Evolutionary conservation across 208 protist species (phyloP).

Genomic region (Borovskyia barvae): DNA sequence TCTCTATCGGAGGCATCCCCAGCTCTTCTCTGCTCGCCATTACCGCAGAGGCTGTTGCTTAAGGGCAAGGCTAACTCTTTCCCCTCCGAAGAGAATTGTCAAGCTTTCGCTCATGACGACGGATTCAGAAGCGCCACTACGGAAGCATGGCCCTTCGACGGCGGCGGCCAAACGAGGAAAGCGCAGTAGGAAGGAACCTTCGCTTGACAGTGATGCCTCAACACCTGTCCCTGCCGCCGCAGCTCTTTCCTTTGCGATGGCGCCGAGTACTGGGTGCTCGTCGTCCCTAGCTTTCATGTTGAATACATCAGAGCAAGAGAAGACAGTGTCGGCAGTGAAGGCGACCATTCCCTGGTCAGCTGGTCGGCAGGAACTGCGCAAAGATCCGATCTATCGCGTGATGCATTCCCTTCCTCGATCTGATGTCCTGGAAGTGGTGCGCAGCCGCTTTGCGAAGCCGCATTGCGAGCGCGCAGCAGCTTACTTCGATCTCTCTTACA

Average conservation of each 20-base stretch:
- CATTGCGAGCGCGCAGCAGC: constrained; percentile 71
- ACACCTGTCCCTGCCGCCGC: no score
- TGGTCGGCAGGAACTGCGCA: constrained; percentile 19
- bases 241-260: not conserved
- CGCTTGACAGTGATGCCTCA: no score
- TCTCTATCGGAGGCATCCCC: no score
- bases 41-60: no score
- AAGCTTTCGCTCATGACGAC: no score
- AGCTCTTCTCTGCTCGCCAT: no score
- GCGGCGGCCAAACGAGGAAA: no score
- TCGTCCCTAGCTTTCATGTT: not conserved
- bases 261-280: not conserved
- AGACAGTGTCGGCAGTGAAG: constrained; percentile 13
- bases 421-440: constrained; percentile 78
- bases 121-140: no score
- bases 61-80: no score
- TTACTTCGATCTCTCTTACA: constrained; percentile 80
- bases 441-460: constrained; percentile 58
- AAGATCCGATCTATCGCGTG: constrained; percentile 82
- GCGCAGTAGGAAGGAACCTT: no score
- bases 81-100: no score
- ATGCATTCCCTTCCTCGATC: constrained; percentile 80
- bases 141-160: no score
- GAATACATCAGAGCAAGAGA: constrained; percentile 9
- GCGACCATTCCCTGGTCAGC: constrained; percentile 1